These are phyloP conservation scores for Lagerstroemia speciosa DNA, from an alignment of 345 rosid genomes.

Conservation along the genomic window DNA sequence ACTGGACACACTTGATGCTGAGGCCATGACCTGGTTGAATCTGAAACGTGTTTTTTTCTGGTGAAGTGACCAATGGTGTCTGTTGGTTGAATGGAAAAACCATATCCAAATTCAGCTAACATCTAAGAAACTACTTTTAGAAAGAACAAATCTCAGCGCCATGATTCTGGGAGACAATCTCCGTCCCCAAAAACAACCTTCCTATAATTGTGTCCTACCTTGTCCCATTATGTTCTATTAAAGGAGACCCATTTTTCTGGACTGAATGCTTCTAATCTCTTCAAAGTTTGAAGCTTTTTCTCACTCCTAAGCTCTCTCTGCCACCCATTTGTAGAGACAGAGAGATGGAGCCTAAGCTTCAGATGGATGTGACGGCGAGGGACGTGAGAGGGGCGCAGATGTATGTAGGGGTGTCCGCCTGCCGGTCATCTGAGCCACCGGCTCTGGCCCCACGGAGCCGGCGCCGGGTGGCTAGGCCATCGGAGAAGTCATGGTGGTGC, in stretches of 20 bases:
- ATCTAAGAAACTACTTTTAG: background rate
- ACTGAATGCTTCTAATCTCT: background rate
- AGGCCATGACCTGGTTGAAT: no score
- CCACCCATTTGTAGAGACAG: background rate
- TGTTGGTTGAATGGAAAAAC: background rate
- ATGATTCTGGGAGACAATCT: background rate
- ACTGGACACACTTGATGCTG: background rate
- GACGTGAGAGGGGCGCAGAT: background rate
- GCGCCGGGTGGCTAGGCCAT: background rate
- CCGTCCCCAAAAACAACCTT: background rate
- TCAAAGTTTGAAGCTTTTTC: background rate
- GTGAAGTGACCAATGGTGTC: background rate
- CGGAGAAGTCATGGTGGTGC: conserved; percentile 18
- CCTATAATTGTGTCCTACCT: background rate
- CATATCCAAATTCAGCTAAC: background rate
- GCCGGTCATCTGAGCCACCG: background rate
- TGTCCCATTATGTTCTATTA: background rate
- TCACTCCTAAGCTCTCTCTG: background rate
- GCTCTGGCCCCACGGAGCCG: background rate
- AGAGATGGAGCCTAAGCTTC: background rate
- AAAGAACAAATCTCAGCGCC: background rate
- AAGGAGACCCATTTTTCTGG: background rate
- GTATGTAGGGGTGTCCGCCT: background rate
- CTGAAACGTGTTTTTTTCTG: no score
- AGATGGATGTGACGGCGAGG: background rate